A percentile compares a stretch with the other conserved stretches of the same genome.
These are phyloP conservation scores for Neonectria faginata DNA, from an alignment of 2,329 filamentous ascomycete species.

Conservation along the genomic window DNA sequence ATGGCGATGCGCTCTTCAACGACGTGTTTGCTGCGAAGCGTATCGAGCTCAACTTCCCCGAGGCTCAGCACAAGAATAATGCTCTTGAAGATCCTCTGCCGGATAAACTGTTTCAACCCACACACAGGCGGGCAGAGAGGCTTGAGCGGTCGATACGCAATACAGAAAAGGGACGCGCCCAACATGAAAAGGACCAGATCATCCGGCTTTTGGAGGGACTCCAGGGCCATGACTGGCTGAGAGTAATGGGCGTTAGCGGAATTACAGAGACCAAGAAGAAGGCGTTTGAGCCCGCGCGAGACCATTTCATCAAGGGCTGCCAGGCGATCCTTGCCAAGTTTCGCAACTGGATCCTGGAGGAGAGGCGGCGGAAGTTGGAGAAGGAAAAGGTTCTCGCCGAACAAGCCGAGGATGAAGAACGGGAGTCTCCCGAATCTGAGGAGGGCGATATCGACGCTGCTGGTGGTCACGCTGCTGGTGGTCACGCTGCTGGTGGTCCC, in stretches of 20 bases:
- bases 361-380: constrained; percentile 83
- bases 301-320: constrained; percentile 87
- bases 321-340: constrained; percentile 88
- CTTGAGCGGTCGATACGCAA: constrained; percentile 73
- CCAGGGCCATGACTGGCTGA: constrained; percentile 91
- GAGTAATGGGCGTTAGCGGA: constrained; percentile 88
- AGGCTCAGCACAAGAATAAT: constrained; percentile 58
- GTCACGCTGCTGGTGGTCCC: constrained; percentile 58
- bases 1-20: constrained; percentile 67
- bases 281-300: constrained; percentile 85
- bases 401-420: constrained; percentile 49
- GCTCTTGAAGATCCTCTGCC: constrained; percentile 65
- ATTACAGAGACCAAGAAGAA: constrained; percentile 88
- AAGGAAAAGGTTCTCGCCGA: constrained; percentile 69
- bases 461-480: constrained; percentile 60
- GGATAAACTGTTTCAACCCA: constrained; percentile 64
- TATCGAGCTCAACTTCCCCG: constrained; percentile 67
- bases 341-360: constrained; percentile 86
- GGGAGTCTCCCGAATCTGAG: constrained; percentile 39
- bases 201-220: constrained; percentile 80
- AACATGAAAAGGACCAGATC: constrained; percentile 75
- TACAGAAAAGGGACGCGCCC: constrained; percentile 71
- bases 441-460: constrained; percentile 51
- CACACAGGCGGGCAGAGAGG: constrained; percentile 70
- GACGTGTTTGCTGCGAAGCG: constrained; percentile 67